Conservation (phyloP, 345 rosid species). For the Gossypium australe region DNA sequence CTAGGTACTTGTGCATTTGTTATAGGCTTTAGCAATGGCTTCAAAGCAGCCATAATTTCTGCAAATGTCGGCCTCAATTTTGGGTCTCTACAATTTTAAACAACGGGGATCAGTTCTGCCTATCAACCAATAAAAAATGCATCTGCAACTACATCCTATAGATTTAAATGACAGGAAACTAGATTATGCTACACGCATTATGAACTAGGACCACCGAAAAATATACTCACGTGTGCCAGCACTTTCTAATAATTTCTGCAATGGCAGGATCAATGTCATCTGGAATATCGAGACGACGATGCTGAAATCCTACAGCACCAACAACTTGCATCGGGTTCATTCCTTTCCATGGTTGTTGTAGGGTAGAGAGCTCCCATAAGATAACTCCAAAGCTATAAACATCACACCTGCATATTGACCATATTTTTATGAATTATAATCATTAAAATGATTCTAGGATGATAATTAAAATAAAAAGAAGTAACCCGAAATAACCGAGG, state of each 20-base stretch:
- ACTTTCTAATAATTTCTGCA: conserved; percentile 67
- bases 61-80: conserved; percentile 79
- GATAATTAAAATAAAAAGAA: not conserved
- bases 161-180: not conserved
- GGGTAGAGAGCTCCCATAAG: conserved; percentile 82
- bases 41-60: conserved; percentile 82
- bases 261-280: conserved; percentile 53
- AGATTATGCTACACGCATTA: too few relatives aligned
- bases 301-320: conserved; percentile 97
- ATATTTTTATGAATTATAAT: not conserved
- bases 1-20: conserved; percentile 39
- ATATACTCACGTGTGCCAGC: conserved; percentile 90
- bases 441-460: not conserved
- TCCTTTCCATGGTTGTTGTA: conserved; percentile 94
- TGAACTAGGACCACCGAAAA: not conserved
- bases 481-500: not conserved
- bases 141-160: conserved; percentile 5
- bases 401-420: conserved; percentile 62
- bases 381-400: conserved; percentile 94
- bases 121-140: not conserved
- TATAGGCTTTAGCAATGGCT: conserved; percentile 77
- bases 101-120: conserved; percentile 9
- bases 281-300: conserved; percentile 85
- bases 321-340: conserved; percentile 99
- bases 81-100: conserved; percentile 53